phyloP scores from a whole-genome alignment of 2,329 filamentous ascomycete genomes.

The Reticulascus tulasneorum region DNA sequence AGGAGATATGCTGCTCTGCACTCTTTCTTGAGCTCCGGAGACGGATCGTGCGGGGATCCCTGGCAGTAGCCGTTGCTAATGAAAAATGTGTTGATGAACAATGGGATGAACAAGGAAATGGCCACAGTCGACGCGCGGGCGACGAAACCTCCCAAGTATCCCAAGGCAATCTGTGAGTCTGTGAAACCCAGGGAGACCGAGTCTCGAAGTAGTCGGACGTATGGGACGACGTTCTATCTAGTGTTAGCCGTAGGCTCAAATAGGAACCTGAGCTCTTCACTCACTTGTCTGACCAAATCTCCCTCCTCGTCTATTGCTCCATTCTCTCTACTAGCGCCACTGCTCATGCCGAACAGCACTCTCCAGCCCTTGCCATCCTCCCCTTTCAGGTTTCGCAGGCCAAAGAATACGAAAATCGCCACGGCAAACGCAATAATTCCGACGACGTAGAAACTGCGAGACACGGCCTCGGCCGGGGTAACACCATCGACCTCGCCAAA shows the following conservation, averaged over 20 bases:
- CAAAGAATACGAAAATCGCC: constrained; percentile 72
- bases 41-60: constrained; percentile 58
- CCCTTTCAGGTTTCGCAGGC: constrained; percentile 63
- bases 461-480: constrained; percentile 69
- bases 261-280: too few species aligned
- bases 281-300: too few species aligned
- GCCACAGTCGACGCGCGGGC: constrained; percentile 91
- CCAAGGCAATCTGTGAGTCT: constrained; percentile 76
- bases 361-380: constrained; percentile 75
- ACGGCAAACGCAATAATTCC: constrained; percentile 68
- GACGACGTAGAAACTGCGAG: constrained; percentile 85
- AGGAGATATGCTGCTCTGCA: constrained; percentile 86
- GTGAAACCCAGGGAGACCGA: constrained; percentile 67
- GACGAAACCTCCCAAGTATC: constrained; percentile 91
- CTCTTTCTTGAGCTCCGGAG: constrained; percentile 74
- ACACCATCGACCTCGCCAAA: constrained; percentile 70
- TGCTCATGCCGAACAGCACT: constrained; percentile 43
- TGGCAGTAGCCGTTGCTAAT: constrained; percentile 76
- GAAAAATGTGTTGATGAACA: constrained; percentile 90
- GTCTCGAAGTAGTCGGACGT: constrained; percentile 56
- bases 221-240: constrained; percentile 43
- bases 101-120: constrained; percentile 89
- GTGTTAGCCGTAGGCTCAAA: constrained; percentile 3
- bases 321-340: constrained; percentile 11
- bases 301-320: too few species aligned